These are phyloP conservation scores for Thelonectria blattea DNA, from an alignment of 2,329 filamentous ascomycete genomes.

Conservation along the genomic window DNA sequence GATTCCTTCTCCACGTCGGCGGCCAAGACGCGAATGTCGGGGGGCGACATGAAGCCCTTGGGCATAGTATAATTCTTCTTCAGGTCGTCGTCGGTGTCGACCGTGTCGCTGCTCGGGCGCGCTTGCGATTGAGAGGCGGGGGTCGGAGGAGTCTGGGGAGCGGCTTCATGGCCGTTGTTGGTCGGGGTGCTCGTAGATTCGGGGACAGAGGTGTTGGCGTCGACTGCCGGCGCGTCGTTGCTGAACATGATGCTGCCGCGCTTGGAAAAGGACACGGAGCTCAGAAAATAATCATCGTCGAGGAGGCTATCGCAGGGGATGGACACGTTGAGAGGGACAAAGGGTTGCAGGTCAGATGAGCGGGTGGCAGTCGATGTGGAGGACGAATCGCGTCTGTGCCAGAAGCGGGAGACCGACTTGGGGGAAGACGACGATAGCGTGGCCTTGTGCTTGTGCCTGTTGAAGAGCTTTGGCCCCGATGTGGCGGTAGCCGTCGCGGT, in stretches of 20 bases:
- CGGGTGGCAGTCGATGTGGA: slow-evolving; percentile 36
- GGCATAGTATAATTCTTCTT: slow-evolving; percentile 21
- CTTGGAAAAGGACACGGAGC: slow-evolving; percentile 64
- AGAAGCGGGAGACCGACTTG: slow-evolving; percentile 37
- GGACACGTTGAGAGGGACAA: slow-evolving; percentile 59
- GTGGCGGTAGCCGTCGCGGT: slow-evolving; percentile 31
- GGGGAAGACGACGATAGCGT: slow-evolving; percentile 29
- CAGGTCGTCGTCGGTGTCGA: slow-evolving; percentile 29
- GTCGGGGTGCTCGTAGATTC: slow-evolving; percentile 6
- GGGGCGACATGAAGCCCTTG: slow-evolving; percentile 39
- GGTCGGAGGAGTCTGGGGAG: slow-evolving; percentile 31
- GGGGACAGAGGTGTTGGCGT: slow-evolving; percentile 26
- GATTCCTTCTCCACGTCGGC: slow-evolving; percentile 66
- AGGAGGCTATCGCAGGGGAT: slow-evolving; percentile 64
- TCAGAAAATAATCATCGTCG: slow-evolving; percentile 64
- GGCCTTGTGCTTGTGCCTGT: slow-evolving; percentile 20
- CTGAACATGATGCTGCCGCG: slow-evolving; percentile 69
- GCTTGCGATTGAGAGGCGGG: slow-evolving; percentile 30
- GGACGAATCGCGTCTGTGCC: slow-evolving; percentile 36
- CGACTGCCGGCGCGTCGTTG: slow-evolving; percentile 42
- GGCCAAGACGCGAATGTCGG: slow-evolving; percentile 60
- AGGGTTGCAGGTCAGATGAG: slow-evolving; percentile 43
- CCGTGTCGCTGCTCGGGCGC: slow-evolving; percentile 35
- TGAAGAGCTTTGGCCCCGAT: slow-evolving; percentile 20
- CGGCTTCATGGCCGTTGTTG: slow-evolving; percentile 27